Evolutionary conservation across 768 basidiomycete genomes (phyloP), one percentile per base, ranked within the genome.

Genomic region (Mycena rebaudengoi): DNA sequence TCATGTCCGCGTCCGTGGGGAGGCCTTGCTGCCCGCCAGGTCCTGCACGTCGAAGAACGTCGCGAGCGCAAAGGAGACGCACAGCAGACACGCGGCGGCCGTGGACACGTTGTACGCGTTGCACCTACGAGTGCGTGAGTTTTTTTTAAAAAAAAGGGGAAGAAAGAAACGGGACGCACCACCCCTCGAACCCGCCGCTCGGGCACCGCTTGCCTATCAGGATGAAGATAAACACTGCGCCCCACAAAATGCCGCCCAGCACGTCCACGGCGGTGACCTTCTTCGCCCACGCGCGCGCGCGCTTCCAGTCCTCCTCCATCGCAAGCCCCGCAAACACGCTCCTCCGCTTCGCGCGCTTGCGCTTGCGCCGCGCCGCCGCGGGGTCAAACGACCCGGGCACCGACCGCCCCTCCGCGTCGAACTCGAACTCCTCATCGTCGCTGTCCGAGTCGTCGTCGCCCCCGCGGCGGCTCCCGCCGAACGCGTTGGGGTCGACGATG

Each of bases 41-140:
- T 91, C 90, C 73, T 89, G 88, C 51, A 90, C 82, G 60, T 86
- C 87, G 71, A 90, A 90, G 73, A 88, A 91, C 20, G 81, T 73
- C 67, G 83, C 86, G 26, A 87, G 67, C 11, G 80, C 81, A 69
- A 89, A 92, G 1, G 82, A 73, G 40, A 90, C 69, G 54, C 79
- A 81, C 14, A 90, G 74, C 35, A 92, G 64, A 70, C 87, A 91
- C 5, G 88, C 82, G 26, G 84, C 82, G 14, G 90, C 89, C 2
- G 85, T 82, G 6, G 88, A 89, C 13, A 86, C 77, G 70, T 91
- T 91, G 74, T 89, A 92, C 8, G 87, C 88, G 67, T 86, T 87
- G 73, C 90, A 91, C 90, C 90, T 90, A 61, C 4, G 35, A n/a
- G 35, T 65, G 3, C 16, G 18, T 14, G 37, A 54, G 23, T 64